These are phyloP conservation scores for Penicillium desertorum DNA, from an alignment of 495 filamentous ascomycete genomes.

Conservation along the genomic window DNA sequence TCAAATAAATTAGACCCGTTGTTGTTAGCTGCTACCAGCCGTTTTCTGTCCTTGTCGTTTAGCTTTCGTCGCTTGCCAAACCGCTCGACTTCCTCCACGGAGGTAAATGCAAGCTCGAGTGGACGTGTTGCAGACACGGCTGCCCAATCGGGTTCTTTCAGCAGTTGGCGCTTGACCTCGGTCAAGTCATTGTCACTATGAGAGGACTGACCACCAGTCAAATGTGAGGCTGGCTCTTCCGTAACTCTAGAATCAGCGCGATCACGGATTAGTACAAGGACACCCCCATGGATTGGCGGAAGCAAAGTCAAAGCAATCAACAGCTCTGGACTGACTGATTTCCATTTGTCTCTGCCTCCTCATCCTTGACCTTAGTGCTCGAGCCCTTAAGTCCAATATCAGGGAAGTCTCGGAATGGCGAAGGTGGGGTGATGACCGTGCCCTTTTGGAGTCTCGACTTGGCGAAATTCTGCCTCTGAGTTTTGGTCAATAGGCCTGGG, in stretches of 20 bases:
- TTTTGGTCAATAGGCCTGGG: conserved; percentile 25
- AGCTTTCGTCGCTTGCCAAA: conserved; percentile 44
- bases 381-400: conserved; percentile 10
- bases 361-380: conserved; percentile 9
- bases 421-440: conserved; percentile 13
- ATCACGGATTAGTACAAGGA: conserved; percentile 12
- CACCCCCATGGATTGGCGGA: not conserved
- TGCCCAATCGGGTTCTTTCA: conserved; percentile 41
- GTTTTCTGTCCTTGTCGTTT: conserved; percentile 32
- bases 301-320: conserved; percentile 2
- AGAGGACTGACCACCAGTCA: not conserved
- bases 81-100: conserved; percentile 28
- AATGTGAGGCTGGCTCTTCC: not conserved
- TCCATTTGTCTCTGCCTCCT: conserved; percentile 1
- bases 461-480: conserved; percentile 33
- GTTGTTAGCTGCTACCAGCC: conserved; percentile 21
- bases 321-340: conserved; percentile 22
- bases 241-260: not conserved
- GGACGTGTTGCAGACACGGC: conserved; percentile 35
- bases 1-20: conserved; percentile 2
- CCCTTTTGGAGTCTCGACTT: conserved; percentile 24
- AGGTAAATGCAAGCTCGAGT: conserved; percentile 33
- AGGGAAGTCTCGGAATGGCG: conserved; percentile 18
- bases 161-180: conserved; percentile 33
- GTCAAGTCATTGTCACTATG: conserved; percentile 19